Base-by-base conservation (phyloP, 768 basidiomycete genomes). In the Macrolepiota albuminosa region DNA sequence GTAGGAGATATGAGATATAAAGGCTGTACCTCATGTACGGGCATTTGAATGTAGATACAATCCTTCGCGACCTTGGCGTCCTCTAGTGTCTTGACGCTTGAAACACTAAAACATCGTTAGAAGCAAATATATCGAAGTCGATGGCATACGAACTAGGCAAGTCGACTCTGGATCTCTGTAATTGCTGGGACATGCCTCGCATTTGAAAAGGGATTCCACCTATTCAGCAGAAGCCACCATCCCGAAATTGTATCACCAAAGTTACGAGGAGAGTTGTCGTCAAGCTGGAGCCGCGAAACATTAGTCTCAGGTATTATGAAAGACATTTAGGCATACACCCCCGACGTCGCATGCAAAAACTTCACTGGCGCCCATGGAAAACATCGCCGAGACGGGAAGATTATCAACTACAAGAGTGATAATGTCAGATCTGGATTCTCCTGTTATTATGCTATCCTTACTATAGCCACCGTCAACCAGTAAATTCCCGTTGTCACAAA, bases 171-270 rank as follows among this genome's bases (percentile, higher is more conserved):
- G 57, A 97, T 94, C 71, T 96, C 94, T 13, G 95, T 90, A 66
- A 96, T 93, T 14, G 89, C 87, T 37, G 95, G 95, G 18, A 96
- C 83, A 57, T 81, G 84, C 58, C 83, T 79, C 37, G 86, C 84
- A 68, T 80, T 84, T 6, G 91, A 90, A 70, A 95, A 95, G 0
- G 94, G 94, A 68, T 95, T 95, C 88, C 86, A 98, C 54, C 93
- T 79, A 71, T 97, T 98, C 61, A 98, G 69, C 54, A 98, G 76
- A 18, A 98, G 81, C 91, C 93, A 98, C 88, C 92, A 97, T 33
- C 97, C 97, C 3, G 95, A 97, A 3, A 99, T 81, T 1, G 91
- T 88, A 67, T 99, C 97, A 6, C 97, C 95, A 72, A 95, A 97
- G 65, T 91, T 88, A 56, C 97, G 82, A 0, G 96, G 95, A 1